These are phyloP conservation scores for Linanthus parryae DNA, from an alignment of 148 eudicot genomes.

Conservation along the genomic window DNA sequence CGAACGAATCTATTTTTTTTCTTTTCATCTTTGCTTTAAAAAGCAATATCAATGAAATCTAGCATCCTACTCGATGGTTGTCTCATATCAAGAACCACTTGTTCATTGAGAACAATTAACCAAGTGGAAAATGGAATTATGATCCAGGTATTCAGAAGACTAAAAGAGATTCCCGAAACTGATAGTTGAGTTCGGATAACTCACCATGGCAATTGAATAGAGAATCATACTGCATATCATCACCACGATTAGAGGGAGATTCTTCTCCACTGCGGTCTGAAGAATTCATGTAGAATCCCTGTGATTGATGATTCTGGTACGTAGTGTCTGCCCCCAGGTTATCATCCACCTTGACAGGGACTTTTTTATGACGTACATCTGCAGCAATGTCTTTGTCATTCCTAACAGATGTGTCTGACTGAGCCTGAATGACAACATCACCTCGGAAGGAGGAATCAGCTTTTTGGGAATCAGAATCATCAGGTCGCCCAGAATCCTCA, in stretches of 20 bases:
- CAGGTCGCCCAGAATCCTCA: conserved; percentile 30
- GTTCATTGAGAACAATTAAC: no score
- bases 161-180: no score
- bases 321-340: conserved; percentile 18
- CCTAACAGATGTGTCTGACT: conserved; percentile 69
- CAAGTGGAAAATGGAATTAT: no score
- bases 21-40: no score
- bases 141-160: no score
- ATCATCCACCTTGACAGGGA: conserved; percentile 24
- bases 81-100: no score
- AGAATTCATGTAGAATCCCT: conserved; percentile 30
- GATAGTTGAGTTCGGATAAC: no score
- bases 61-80: no score
- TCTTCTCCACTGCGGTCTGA: conserved; percentile 22
- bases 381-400: conserved; percentile 33
- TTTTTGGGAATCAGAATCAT: conserved; percentile 35
- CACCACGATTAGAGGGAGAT: conserved; percentile 18
- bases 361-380: conserved; percentile 16
- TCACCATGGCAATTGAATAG: conserved; percentile 45
- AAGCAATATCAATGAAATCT: no score
- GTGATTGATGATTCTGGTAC: conserved; percentile 12
- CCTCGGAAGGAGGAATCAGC: conserved; percentile 18
- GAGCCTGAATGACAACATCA: no score
- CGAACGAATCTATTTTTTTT: no score
- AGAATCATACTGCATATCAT: conserved; percentile 29